Base-by-base conservation (phyloP, 2,329 filamentous ascomycete species). In the Nannizzia gypsea region DNA sequence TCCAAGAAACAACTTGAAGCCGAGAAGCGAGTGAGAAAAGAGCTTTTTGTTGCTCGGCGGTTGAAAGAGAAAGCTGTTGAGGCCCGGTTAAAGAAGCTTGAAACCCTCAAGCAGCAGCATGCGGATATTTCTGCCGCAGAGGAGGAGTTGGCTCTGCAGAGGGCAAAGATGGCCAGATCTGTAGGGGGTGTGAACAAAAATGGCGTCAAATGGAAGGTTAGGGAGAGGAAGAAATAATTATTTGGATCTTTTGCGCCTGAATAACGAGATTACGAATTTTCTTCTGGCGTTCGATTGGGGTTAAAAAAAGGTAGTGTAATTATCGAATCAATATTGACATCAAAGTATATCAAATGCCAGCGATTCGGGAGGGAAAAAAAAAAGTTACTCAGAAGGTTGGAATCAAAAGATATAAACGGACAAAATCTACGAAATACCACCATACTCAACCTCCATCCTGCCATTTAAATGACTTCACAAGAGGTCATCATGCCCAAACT, bases 181-280 rank as follows among this genome's bases (percentile, higher is more conserved):
- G 74, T 82, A 2, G 83, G 83, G 17, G 83, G 83, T 0, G 76
- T 80, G 59, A 86, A 85, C 71, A 85, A 85, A 71, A 75, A 81
- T 60, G 83, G 83, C 6, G 74, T 83, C 66, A 85, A 83, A 66
- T 86, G 83, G 77, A 86, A 85, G 74, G 74, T 82, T 50, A 74
- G 82, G 60, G 81, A 84, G 73, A 74, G 83, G 64, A 85, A 84
- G 75, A 76, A 77, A 66, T 84, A 60, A 73, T 50, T 22, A 36
- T 22, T 54, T 13, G 8, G 6, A 20, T 42, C 5, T n/a, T 6
- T 20, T 38, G 17, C 38, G 15, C 38, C 2, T 42, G 4, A 24
- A 11, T 56, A 40, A 56, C 22, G 54, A 56, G 31, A 56, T 17
- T 34, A 56, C 22, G 54, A 42, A 22, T 38, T 56, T 38, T 8